phyloP scores from a whole-genome alignment of 75 land plant genomes.

The Picea glauca region DNA sequence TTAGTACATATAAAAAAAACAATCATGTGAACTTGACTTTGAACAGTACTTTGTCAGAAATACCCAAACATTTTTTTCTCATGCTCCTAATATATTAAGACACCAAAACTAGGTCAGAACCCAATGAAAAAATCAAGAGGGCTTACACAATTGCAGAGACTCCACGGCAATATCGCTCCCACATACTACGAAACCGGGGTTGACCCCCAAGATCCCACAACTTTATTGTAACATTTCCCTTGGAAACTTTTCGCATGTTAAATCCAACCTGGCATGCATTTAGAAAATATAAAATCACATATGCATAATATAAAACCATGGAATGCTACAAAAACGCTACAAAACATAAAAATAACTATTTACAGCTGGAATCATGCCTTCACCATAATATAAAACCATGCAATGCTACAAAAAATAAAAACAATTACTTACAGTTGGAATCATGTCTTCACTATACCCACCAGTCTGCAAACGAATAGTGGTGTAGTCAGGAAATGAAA shows the following conservation, averaged over 20 bases:
- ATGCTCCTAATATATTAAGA: background rate
- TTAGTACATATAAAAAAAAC: background rate
- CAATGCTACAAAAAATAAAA: background rate
- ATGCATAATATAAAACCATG: background rate
- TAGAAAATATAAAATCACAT: conserved; percentile 4
- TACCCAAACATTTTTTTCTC: background rate
- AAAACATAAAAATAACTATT: conserved; percentile 16
- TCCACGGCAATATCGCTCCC: conserved; percentile 96
- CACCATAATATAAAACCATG: no score
- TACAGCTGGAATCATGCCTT: conserved; percentile 57
- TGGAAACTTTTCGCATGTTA: conserved; percentile 91
- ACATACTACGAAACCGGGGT: conserved; percentile 96
- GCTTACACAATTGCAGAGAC: conserved; percentile 97
- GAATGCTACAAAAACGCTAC: background rate
- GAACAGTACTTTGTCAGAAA: background rate
- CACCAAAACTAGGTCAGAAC: background rate
- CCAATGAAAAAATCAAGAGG: no score
- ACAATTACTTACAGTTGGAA: conserved; percentile 79
- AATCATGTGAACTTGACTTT: background rate
- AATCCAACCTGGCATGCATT: conserved; percentile 78
- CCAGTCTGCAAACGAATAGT: conserved; percentile 65
- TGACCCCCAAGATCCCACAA: conserved; percentile 99
- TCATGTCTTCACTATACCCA: conserved; percentile 97
- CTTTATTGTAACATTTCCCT: conserved; percentile 95
- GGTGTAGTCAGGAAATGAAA: background rate